Percentiles rank a stretch among this genome's conserved stretches.
Conservation (phyloP, 768 basidiomycete species). For the Hypholoma fasciculare region DNA sequence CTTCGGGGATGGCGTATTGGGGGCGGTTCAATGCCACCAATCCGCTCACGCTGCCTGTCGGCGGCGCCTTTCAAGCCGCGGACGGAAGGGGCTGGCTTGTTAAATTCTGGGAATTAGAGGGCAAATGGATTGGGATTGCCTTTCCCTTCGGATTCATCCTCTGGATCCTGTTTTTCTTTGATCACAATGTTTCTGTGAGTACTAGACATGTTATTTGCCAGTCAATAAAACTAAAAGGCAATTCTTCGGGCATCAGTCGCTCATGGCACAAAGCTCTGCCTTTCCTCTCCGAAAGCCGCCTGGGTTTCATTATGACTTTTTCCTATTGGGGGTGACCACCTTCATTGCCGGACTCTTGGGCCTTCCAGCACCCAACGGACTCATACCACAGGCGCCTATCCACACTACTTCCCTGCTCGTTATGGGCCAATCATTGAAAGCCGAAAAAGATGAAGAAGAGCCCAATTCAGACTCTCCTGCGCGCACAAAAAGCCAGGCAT, state of each 20-base stretch:
- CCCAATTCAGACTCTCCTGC: conserved; percentile 10
- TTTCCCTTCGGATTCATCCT: conserved; percentile 87
- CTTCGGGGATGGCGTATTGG: conserved; percentile 85
- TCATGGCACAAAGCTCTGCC: conserved; percentile 89
- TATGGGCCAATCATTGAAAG: conserved; percentile 47
- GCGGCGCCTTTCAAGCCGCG: conserved; percentile 68
- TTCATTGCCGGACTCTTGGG: conserved; percentile 88
- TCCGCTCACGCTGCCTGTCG: conserved; percentile 67
- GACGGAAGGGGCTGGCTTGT: conserved; percentile 82
- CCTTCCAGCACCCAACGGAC: conserved; percentile 82
- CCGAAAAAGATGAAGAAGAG: conserved; percentile 32
- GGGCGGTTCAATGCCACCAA: conserved; percentile 65
- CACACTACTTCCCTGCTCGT: conserved; percentile 83
- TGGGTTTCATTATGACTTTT: conserved; percentile 87
- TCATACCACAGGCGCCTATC: conserved; percentile 90
- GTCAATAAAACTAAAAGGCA: neutral
- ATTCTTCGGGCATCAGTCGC: conserved; percentile 48
- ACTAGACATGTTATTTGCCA: neutral
- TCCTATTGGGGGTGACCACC: conserved; percentile 87
- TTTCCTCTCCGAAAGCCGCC: conserved; percentile 92
- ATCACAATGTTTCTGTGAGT: conserved; percentile 89
- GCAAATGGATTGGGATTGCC: conserved; percentile 87
- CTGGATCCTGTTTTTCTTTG: conserved; percentile 94
- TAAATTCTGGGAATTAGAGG: conserved; percentile 83
- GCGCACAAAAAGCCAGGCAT: conserved; percentile 7